Conservation (phyloP, 2,329 filamentous ascomycete genomes). For the Microascus cirrosus region DNA sequence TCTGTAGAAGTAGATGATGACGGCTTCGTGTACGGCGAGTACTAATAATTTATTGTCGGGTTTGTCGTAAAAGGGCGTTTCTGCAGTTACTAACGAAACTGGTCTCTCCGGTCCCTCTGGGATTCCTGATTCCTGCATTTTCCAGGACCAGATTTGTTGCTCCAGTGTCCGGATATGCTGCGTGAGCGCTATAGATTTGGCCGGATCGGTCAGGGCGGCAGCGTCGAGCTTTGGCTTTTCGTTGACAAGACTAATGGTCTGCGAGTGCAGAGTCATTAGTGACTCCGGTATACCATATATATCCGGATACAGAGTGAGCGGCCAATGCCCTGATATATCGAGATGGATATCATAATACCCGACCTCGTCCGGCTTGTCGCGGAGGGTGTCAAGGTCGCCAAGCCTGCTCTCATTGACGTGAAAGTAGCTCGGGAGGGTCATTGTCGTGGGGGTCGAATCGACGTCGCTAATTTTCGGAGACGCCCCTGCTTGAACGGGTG, state of each 20-base stretch:
- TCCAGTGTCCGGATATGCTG: constrained; percentile 19
- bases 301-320: constrained; percentile 28
- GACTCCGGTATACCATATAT: constrained; percentile 32
- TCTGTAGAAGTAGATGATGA: constrained; percentile 33
- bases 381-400: constrained; percentile 15
- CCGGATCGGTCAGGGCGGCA: constrained; percentile 9
- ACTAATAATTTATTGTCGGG: constrained; percentile 18
- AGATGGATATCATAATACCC: constrained; percentile 33
- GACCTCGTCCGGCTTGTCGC: constrained; percentile 20
- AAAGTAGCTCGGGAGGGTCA: constrained; percentile 13
- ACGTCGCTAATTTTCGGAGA: background rate
- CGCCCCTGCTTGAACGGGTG: background rate
- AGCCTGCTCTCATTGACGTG: constrained; percentile 14
- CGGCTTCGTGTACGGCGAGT: constrained; percentile 26
- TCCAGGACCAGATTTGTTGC: constrained; percentile 21
- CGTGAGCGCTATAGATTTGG: constrained; percentile 6
- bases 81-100: background rate
- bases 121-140: constrained; percentile 7
- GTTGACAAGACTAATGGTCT: constrained; percentile 27
- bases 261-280: constrained; percentile 25
- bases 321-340: constrained; percentile 26
- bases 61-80: constrained; percentile 6
- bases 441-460: background rate
- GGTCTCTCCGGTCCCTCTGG: background rate
- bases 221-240: constrained; percentile 22